Base-by-base conservation (phyloP, 768 basidiomycete genomes). In the Kwoniella shandongensis region DNA sequence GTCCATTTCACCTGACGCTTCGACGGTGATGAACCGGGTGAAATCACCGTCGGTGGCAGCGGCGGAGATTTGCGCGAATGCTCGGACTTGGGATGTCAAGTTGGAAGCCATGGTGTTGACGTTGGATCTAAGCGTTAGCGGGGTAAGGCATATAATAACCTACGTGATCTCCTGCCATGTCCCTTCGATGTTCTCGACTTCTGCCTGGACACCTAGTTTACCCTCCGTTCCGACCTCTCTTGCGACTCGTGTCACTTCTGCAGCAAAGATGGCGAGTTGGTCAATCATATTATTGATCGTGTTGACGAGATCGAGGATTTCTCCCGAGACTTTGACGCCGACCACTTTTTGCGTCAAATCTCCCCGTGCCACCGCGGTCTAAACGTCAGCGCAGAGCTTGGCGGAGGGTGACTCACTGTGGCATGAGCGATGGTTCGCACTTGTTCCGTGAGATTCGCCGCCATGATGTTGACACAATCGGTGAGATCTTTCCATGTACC, bases 111-210 rank as follows among this genome's bases (percentile, higher is more conserved):
- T 97, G 11, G 89, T 94, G 76, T 98, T 99, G 63, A 98, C 94
- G 52, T 92, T 92, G 69, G 91, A 83, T 15, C 91, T 93, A 46
- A 22, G n/a, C 20, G 11, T 45, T n/a, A 17, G 10, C 4, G 18
- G 20, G 10, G 6, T 17, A 39, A 36, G 30, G 26, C 10, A 11
- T 6, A 54, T 39, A 18, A 62, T n/a, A 18, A 82, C 89, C 54
- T 74, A 92, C 89, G 93, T 97, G 75, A 99, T 98, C 76, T 94
- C 92, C 69, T 93, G 89, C 96, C 96, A 99, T 30, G 91, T 93
- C 36, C 96, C 96, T 73, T 97, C 91, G 5, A 98, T 89, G 55
- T 92, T 90, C 57, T 91, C 91, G 7, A 97, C 90, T 76, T 97
- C 91, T 3, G 96, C 96, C 70, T 96, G 93, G 0, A 94, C 96